Evolutionary conservation across 139 green algal species (phyloP), one percentile per base, ranked within the genome.

Genomic region (Micractinium sp.): DNA sequence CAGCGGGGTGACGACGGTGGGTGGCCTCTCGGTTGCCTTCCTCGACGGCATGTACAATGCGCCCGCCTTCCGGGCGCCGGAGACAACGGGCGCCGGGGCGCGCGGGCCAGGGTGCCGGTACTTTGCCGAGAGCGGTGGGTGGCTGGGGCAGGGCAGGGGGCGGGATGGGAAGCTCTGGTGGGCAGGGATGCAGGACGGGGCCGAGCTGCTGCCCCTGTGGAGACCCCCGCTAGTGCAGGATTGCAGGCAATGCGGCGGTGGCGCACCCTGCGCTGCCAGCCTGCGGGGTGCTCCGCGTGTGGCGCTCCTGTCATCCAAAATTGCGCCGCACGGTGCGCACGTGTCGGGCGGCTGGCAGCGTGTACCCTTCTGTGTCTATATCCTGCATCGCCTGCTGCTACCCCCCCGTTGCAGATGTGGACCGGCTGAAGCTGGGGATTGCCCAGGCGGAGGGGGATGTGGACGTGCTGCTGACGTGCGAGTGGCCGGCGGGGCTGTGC

Each of bases 401-500:
- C 74, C 74, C 31, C 9, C 79, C 47, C 14, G 82, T 89, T 69
- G 86, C 90, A 39, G 96, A 98, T 88, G 91, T 98, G 63, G 88
- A 89, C 25, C 27, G 27, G 7, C 69, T 98, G 25, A 94, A 95
- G 73, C 53, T 92, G 20, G 81, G 87, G 27, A 69, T 97, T 71
- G 79, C 89, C 19, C 53, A 89, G 16, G 81, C 92, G 23, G 89
- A 93, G 38, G 96, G 95, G 0, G 97, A 99, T 56, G 91, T 99
- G 29, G 97, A 99, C 86, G 53, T 99, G 39, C 91, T 98, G 63
- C 92, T 99, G 18, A 98, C 96, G 0, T 95, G 94, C 82, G 94
- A 98, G 83, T 99, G 97, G 97, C 97, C 97, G 9, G 82, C 78
- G 27, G 94, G 89, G 5, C 66, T 97, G 15, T 89, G 89, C 0